Conservation (phyloP, 2,329 filamentous ascomycete genomes). For the Chrysoporthe austroafricana region DNA sequence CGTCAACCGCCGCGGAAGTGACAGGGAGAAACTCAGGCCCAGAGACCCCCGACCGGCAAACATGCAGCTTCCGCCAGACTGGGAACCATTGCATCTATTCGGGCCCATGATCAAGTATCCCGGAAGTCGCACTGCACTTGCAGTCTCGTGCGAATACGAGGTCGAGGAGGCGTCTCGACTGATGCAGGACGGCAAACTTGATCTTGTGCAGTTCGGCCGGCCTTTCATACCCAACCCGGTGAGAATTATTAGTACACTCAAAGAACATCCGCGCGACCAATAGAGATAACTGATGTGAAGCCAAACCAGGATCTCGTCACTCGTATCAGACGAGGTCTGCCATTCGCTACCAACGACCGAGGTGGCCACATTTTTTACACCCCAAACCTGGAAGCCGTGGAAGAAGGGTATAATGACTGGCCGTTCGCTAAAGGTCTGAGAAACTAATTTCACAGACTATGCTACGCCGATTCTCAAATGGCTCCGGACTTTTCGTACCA, state of each 20-base stretch:
- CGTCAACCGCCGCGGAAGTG: constrained; percentile 34
- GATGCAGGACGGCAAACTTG: constrained; percentile 10
- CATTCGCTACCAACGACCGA: background rate
- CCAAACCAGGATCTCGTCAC: background rate
- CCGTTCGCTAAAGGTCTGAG: background rate
- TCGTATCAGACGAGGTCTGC: background rate
- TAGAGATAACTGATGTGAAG: background rate
- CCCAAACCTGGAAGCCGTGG: background rate
- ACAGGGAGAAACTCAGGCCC: background rate
- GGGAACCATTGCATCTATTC: constrained; percentile 22
- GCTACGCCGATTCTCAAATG: background rate
- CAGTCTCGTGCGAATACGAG: constrained; percentile 21
- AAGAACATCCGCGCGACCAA: background rate
- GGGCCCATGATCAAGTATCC: constrained; percentile 17
- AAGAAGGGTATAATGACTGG: constrained; percentile 1
- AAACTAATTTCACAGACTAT: background rate
- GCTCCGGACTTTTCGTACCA: background rate
- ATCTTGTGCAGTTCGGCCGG: constrained; percentile 19
- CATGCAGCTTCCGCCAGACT: constrained; percentile 1
- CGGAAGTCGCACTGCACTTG: constrained; percentile 6
- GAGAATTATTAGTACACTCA: background rate
- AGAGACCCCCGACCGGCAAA: constrained; percentile 1
- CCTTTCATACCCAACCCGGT: constrained; percentile 27
- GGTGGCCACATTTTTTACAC: background rate
- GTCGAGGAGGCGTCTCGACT: constrained; percentile 20